Evolutionary conservation across 805 yeast genomes (phyloP).

Genomic region (Saccharomycopsis olivae): DNA sequence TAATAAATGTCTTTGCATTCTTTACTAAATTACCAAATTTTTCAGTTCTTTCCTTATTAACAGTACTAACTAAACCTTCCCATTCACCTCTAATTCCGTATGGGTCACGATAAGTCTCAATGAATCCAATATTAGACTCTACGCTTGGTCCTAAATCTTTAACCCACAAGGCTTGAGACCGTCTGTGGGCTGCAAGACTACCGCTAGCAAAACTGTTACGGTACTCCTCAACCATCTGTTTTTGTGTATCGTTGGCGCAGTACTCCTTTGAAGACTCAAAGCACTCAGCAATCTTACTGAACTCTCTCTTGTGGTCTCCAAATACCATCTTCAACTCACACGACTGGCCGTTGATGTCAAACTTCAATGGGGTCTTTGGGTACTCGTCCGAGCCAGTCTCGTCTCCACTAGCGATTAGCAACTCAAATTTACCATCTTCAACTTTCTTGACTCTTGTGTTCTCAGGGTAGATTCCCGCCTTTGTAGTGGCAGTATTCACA

Average conservation of each 20-base stretch:
- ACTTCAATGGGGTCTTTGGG: conserved; percentile 33
- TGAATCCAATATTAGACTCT: conserved; percentile 80
- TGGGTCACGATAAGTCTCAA: conserved; percentile 89
- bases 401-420: conserved; percentile 60
- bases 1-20: conserved; percentile 54
- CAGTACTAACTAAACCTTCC: conserved; percentile 88
- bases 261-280: conserved; percentile 45
- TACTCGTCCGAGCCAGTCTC: conserved; percentile 36
- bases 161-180: conserved; percentile 81
- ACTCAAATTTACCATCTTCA: conserved; percentile 36
- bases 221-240: conserved; percentile 54
- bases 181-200: conserved; percentile 73
- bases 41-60: conserved; percentile 75
- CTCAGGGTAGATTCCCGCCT: conserved; percentile 58
- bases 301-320: conserved; percentile 71
- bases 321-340: conserved; percentile 44
- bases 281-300: conserved; percentile 44
- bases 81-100: conserved; percentile 89
- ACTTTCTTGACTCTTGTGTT: conserved; percentile 65
- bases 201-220: conserved; percentile 68
- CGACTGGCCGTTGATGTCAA: conserved; percentile 29
- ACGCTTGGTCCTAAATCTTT: conserved; percentile 72
- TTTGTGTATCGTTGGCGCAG: conserved; percentile 68
- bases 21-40: conserved; percentile 64
- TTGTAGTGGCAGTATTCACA: conserved; percentile 56